Evolutionary conservation across 2,329 filamentous ascomycete species (phyloP).

Genomic region (Emmonsiellopsis sp.): DNA sequence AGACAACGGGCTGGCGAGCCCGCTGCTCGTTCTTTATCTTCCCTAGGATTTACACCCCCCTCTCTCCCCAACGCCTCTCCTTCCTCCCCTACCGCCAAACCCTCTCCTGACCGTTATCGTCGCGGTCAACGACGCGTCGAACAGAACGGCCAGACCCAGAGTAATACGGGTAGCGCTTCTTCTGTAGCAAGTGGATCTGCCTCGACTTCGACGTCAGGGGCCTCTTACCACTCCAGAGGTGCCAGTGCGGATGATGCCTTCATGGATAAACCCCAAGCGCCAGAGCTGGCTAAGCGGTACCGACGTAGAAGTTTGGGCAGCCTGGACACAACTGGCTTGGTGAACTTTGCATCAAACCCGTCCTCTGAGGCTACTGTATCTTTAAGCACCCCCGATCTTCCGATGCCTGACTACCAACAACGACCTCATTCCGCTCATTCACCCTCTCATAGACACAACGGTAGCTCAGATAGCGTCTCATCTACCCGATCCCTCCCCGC

Average conservation of each 20-base stretch:
- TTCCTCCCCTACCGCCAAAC: slow-evolving; percentile 52
- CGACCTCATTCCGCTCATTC: not conserved
- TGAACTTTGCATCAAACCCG: slow-evolving; percentile 23
- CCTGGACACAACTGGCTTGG: slow-evolving; percentile 38
- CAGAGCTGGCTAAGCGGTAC: slow-evolving; percentile 65
- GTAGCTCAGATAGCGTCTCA: slow-evolving; percentile 56
- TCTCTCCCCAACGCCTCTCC: slow-evolving; percentile 37
- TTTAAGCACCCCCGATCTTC: slow-evolving; percentile 23
- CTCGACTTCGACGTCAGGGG: not conserved
- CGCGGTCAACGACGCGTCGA: slow-evolving; percentile 53
- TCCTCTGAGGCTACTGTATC: slow-evolving; percentile 16
- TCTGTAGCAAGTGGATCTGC: slow-evolving; percentile 20
- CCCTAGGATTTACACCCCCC: slow-evolving; percentile 43
- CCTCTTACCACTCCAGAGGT: slow-evolving; percentile 45
- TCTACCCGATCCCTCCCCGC: slow-evolving; percentile 46
- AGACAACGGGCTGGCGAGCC: slow-evolving; percentile 29
- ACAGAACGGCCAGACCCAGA: slow-evolving; percentile 3
- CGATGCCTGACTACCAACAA: slow-evolving; percentile 17
- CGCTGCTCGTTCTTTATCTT: slow-evolving; percentile 34
- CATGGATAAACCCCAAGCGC: slow-evolving; percentile 35
- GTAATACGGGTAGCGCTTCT: not conserved
- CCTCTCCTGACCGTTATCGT: slow-evolving; percentile 75
- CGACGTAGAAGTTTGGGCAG: slow-evolving; percentile 75
- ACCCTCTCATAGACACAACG: slow-evolving; percentile 34
- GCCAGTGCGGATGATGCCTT: slow-evolving; percentile 63